Evolutionary conservation across 2,329 filamentous ascomycete species (phyloP), one percentile per base, ranked within the genome.

Genomic region (Diaporthe batatas): DNA sequence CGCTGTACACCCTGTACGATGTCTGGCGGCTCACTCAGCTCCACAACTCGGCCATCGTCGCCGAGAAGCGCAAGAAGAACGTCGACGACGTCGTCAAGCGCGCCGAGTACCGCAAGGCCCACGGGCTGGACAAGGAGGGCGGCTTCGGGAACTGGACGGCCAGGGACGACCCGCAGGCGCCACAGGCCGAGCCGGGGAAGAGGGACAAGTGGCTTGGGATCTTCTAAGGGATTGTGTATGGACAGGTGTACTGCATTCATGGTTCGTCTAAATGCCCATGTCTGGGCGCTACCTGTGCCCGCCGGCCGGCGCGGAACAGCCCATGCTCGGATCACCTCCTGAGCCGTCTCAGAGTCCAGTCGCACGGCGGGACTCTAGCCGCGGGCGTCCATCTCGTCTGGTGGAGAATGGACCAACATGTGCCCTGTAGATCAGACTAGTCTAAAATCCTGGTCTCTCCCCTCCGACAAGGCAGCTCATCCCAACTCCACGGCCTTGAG

Each of bases 71-170:
- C 71, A 89, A 90, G 78, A 88, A 88, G 79, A 91, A 91, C 76
- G 87, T 94, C 71, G 94, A 98, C 77, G 96, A 99, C 84, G 92
- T 96, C 36, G 89, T 92, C 81, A 98, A 98, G 90, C 89, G 96
- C 78, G 90, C 90, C 74, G 91, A 93, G 82, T 99, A 94, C 83
- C 91, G 95, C 78, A 92, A 94, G 83, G 94, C 93, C 74, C 94
- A 98, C 85, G 95, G 94, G 12, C 82, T 97, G 79, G 92, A 95
- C 81, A 85, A 88, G 77, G 86, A 88, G 78, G 84, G 89, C 68
- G 86, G 87, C 42, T 86, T 91, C 77, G 85, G 68, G 51, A 75
- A 69, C 72, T 77, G 74, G 47, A 76, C 74, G 29, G 70, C 74
- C 10, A 76, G 76, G 74, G 71, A 75, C 16, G 74, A 75, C 42